Conservation (phyloP, 805 yeast genomes). For the Citeromyces nyonsensis region DNA sequence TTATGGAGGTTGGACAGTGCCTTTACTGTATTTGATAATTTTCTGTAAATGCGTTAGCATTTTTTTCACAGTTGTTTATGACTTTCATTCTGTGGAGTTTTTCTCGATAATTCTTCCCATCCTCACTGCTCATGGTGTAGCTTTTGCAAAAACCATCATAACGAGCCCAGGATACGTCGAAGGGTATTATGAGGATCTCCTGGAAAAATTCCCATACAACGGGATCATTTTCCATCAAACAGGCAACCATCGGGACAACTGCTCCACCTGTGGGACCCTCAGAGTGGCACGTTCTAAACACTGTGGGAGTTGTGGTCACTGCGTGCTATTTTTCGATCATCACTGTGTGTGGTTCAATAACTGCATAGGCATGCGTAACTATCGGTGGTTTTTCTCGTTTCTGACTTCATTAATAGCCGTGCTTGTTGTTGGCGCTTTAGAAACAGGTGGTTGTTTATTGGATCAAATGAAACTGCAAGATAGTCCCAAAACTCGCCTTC, state of each 20-base stretch:
- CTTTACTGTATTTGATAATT: conserved; percentile 20
- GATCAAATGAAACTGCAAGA: neutral
- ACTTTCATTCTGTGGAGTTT: conserved; percentile 4
- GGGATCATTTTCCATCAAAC: conserved; percentile 19
- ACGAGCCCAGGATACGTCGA: conserved; percentile 24
- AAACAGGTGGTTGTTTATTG: conserved; percentile 14
- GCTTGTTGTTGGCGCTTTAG: conserved; percentile 22
- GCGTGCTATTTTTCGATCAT: conserved; percentile 52
- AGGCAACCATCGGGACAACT: conserved; percentile 12
- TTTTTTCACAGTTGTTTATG: conserved; percentile 11
- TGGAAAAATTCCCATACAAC: conserved; percentile 17
- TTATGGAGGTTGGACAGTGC: conserved; percentile 22
- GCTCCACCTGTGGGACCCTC: conserved; percentile 45
- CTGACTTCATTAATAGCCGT: conserved; percentile 11
- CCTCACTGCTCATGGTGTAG: conserved; percentile 14
- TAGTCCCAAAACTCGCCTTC: conserved; percentile 5
- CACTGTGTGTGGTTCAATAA: conserved; percentile 41
- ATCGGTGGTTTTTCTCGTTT: conserved; percentile 28
- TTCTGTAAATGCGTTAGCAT: conserved; percentile 13
- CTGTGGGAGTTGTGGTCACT: conserved; percentile 53
- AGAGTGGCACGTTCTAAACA: conserved; percentile 68
- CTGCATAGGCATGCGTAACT: conserved; percentile 38
- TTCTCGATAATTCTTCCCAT: conserved; percentile 14
- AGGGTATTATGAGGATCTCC: conserved; percentile 4
- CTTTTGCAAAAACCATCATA: conserved; percentile 22